Conservation (phyloP, 2,329 filamentous ascomycete genomes). For the Sclerotinia minor region DNA sequence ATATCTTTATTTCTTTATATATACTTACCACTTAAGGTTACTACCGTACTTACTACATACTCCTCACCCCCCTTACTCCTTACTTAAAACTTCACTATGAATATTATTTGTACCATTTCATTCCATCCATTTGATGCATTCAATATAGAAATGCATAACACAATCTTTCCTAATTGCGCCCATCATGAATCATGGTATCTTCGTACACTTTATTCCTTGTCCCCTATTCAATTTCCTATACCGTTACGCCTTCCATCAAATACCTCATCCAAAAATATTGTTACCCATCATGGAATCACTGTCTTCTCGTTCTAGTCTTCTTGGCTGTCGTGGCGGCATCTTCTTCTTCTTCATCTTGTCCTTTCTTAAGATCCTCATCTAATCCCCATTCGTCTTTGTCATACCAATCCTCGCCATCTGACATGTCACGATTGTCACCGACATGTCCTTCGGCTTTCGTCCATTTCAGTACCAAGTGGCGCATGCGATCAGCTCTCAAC, state of each 20-base stretch:
- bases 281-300: slow-evolving; percentile 30
- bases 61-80: too few relatives aligned
- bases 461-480: slow-evolving; percentile 71
- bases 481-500: slow-evolving; percentile 69
- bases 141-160: slow-evolving; percentile 17
- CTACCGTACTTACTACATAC: too few relatives aligned
- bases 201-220: slow-evolving; percentile 16
- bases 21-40: too few relatives aligned
- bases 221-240: slow-evolving; percentile 17
- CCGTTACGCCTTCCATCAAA: slow-evolving; percentile 18
- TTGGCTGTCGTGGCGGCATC: slow-evolving; percentile 55
- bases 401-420: slow-evolving; percentile 87
- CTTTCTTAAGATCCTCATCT: slow-evolving; percentile 74
- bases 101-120: background rate
- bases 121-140: slow-evolving; percentile 9
- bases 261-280: background rate
- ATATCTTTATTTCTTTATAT: background rate
- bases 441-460: slow-evolving; percentile 75
- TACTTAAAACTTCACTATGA: background rate
- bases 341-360: slow-evolving; percentile 80
- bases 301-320: slow-evolving; percentile 49
- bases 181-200: slow-evolving; percentile 24
- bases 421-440: slow-evolving; percentile 67
- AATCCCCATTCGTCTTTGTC: slow-evolving; percentile 79
- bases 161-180: slow-evolving; percentile 19